phyloP scores from a whole-genome alignment of 352 stramenopile genomes.

The Phytopythium vexans region DNA sequence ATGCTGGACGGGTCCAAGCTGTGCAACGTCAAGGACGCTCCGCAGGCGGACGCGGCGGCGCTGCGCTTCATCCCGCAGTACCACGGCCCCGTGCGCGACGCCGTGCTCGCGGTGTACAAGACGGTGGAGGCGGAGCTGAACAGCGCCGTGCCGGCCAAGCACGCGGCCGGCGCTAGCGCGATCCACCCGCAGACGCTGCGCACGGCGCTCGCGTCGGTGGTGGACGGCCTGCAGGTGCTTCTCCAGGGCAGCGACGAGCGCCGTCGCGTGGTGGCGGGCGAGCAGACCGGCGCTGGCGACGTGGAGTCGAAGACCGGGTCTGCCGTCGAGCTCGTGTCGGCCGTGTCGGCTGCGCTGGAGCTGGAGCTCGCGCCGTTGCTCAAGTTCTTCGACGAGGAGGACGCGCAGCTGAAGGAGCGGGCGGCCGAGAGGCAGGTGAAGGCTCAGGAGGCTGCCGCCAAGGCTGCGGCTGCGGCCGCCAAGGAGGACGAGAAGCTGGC shows the following conservation, averaged over 20 bases:
- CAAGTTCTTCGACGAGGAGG: conserved; percentile 56
- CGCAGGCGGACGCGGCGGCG: conserved; percentile 25
- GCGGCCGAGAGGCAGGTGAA: conserved; percentile 55
- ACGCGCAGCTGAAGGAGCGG: conserved; percentile 51
- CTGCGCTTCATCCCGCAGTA: conserved; percentile 78
- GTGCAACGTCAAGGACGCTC: conserved; percentile 51
- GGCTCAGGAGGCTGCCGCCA: conserved; percentile 61
- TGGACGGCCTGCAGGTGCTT: conserved; percentile 56
- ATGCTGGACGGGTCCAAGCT: conserved; percentile 89
- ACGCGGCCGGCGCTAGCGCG: conserved; percentile 17
- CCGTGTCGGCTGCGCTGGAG: conserved; percentile 29
- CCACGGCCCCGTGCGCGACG: conserved; percentile 74
- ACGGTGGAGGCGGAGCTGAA: conserved; percentile 77
- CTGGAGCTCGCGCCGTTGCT: conserved; percentile 51
- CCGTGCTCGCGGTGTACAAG: conserved; percentile 64
- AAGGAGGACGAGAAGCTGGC: conserved; percentile 86
- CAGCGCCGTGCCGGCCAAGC: conserved; percentile 27
- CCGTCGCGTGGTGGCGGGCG: conserved; percentile 22
- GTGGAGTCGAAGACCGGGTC: conserved; percentile 12
- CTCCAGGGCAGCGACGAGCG: conserved; percentile 54
- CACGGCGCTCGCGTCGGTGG: conserved; percentile 47
- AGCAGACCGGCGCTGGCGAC: not conserved
- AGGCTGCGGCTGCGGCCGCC: conserved; percentile 62
- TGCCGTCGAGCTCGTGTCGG: conserved; percentile 53
- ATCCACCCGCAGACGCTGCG: conserved; percentile 69